phyloP scores from a whole-genome alignment of 805 yeast species.

The Metschnikowia matae region DNA sequence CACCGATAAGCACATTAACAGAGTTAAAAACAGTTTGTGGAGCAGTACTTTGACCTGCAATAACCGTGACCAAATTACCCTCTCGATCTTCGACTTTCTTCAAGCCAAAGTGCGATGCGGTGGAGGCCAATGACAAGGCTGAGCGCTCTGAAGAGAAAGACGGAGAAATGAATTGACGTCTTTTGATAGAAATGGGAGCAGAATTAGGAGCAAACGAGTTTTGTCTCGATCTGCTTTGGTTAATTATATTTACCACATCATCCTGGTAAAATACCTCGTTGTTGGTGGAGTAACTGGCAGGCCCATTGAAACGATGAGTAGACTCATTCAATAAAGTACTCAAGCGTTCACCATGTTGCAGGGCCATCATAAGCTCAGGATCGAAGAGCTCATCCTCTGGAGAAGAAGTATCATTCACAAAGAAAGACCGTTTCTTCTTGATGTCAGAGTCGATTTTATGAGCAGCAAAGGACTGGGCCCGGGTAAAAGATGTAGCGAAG shows the following conservation, averaged over 20 bases:
- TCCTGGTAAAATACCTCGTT: conserved; percentile 40
- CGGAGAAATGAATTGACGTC: conserved; percentile 31
- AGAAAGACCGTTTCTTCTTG: conserved; percentile 59
- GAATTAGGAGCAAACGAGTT: conserved; percentile 18
- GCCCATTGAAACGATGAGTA: conserved; percentile 7
- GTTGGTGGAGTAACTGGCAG: conserved; percentile 12
- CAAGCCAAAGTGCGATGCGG: conserved; percentile 50
- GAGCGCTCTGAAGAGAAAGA: conserved; percentile 44
- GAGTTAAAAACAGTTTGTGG: conserved; percentile 68
- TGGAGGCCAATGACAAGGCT: conserved; percentile 31
- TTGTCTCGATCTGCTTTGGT: conserved; percentile 26
- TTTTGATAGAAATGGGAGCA: conserved; percentile 24
- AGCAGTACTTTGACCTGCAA: conserved; percentile 78
- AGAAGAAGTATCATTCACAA: conserved; percentile 30
- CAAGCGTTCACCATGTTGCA: conserved; percentile 57
- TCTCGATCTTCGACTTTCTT: conserved; percentile 65
- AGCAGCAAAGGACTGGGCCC: conserved; percentile 64
- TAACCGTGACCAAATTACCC: conserved; percentile 65
- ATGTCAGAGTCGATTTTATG: conserved; percentile 48
- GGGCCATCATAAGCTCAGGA: conserved; percentile 64
- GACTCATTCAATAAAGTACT: conserved; percentile 44
- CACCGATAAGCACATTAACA: conserved; percentile 63
- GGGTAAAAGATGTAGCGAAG: conserved; percentile 72
- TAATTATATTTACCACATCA: conserved; percentile 27
- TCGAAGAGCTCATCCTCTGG: conserved; percentile 60